Conservation (phyloP, 495 filamentous ascomycete genomes). For the Neurospora sp. region DNA sequence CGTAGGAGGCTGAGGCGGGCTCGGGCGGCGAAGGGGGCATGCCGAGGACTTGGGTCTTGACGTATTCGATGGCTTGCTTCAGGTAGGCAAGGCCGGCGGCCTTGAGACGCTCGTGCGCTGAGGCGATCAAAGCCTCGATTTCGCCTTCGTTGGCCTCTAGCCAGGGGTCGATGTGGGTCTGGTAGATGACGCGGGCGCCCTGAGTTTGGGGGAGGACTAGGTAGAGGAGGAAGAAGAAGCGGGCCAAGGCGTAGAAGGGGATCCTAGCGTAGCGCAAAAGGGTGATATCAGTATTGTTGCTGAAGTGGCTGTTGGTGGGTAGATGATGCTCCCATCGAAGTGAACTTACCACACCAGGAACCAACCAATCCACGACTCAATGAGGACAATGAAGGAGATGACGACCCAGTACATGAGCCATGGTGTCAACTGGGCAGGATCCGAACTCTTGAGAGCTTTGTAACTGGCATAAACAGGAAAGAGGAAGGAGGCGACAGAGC, state of each 20-base stretch:
- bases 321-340: background rate
- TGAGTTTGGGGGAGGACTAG: conserved; percentile 96
- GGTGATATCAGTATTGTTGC: background rate
- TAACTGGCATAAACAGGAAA: conserved; percentile 96
- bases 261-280: conserved; percentile 41
- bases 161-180: conserved; percentile 77
- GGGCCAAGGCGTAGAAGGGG: conserved; percentile 90
- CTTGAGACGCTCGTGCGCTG: conserved; percentile 68
- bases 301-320: background rate
- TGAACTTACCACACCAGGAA: conserved; percentile 63
- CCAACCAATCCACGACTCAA: conserved; percentile 81
- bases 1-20: conserved; percentile 27
- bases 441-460: conserved; percentile 89
- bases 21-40: conserved; percentile 40
- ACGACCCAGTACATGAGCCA: conserved; percentile 99
- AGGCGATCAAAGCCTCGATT: conserved; percentile 84
- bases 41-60: conserved; percentile 64
- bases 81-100: conserved; percentile 72
- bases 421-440: conserved; percentile 86
- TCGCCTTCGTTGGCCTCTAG: conserved; percentile 75
- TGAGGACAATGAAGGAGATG: conserved; percentile 65
- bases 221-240: conserved; percentile 80
- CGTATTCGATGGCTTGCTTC: conserved; percentile 63
- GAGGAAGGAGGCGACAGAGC: conserved; percentile 80
- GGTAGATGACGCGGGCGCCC: conserved; percentile 77